Evolutionary conservation across 306 rosid species (phyloP).

Genomic region (Comarum palustre): DNA sequence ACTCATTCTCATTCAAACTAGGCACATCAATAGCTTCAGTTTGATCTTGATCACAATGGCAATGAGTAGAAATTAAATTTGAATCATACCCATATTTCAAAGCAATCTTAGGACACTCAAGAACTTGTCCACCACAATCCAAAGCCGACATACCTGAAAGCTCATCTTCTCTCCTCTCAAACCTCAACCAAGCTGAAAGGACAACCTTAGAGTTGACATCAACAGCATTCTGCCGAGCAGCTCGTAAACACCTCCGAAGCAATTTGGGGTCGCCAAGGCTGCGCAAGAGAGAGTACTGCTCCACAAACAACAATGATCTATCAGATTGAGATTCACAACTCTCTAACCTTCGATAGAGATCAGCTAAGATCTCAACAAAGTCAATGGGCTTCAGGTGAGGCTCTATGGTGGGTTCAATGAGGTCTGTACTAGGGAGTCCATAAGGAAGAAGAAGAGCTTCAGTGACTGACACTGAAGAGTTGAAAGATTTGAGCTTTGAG

Average conservation of each 20-base stretch:
- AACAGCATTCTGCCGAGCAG: slow-evolving; percentile 54
- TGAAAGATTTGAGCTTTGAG: slow-evolving; percentile 52
- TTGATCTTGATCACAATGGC: slow-evolving; percentile 45
- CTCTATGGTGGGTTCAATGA: slow-evolving; percentile 64
- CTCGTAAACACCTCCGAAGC: slow-evolving; percentile 59
- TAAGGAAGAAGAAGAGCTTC: slow-evolving; percentile 38
- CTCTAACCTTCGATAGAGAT: slow-evolving; percentile 50
- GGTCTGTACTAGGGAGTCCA: slow-evolving; percentile 55
- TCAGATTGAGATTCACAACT: slow-evolving; percentile 34
- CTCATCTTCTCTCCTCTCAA: slow-evolving; percentile 80
- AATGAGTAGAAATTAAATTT: slow-evolving; percentile 35
- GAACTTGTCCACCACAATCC: slow-evolving; percentile 63
- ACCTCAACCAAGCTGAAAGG: slow-evolving; percentile 68
- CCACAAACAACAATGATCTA: slow-evolving; percentile 45
- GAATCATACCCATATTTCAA: slow-evolving; percentile 46
- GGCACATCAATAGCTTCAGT: slow-evolving; percentile 24
- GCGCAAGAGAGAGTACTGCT: slow-evolving; percentile 55
- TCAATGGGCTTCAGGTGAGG: slow-evolving; percentile 57
- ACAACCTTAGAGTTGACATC: slow-evolving; percentile 68
- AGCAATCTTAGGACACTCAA: slow-evolving; percentile 73
- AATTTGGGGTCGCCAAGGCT: slow-evolving; percentile 61
- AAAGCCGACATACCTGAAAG: slow-evolving; percentile 48
- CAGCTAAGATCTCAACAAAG: slow-evolving; percentile 51
- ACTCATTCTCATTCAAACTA: slow-evolving; percentile 17
- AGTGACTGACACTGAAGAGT: slow-evolving; percentile 32